A percentile compares a stretch with the other conserved stretches of the same genome.
These are phyloP conservation scores for Ophiostoma australiae DNA, from an alignment of 2,329 filamentous ascomycete genomes.

Conservation along the genomic window DNA sequence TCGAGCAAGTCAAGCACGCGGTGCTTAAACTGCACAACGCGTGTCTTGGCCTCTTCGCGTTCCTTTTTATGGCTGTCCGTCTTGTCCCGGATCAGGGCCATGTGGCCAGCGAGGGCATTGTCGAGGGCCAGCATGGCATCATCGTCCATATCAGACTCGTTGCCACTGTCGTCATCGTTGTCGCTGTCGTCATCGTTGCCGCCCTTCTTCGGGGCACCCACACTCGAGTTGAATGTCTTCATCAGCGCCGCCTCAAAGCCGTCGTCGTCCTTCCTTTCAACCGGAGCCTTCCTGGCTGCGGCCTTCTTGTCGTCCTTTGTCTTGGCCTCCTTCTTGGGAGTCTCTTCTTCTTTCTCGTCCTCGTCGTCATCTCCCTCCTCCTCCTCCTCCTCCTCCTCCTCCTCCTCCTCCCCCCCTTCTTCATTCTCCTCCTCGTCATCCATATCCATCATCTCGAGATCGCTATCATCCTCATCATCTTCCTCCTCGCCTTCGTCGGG, in stretches of 20 bases:
- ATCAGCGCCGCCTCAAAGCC: slow-evolving; percentile 69
- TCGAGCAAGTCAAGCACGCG: slow-evolving; percentile 82
- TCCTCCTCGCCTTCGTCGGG: slow-evolving; percentile 39
- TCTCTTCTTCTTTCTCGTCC: slow-evolving; percentile 27
- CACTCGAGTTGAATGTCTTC: slow-evolving; percentile 46
- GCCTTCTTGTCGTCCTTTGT: slow-evolving; percentile 35
- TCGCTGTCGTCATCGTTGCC: slow-evolving; percentile 49
- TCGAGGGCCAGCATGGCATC: slow-evolving; percentile 92
- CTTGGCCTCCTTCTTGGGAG: slow-evolving; percentile 6
- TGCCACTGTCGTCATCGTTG: slow-evolving; percentile 51
- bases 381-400: slow-evolving; percentile 36
- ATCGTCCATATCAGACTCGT: slow-evolving; percentile 83
- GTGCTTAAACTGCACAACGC: slow-evolving; percentile 90
- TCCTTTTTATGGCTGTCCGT: slow-evolving; percentile 70
- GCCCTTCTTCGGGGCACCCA: slow-evolving; percentile 48
- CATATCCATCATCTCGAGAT: slow-evolving; percentile 39
- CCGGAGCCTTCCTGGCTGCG: background rate
- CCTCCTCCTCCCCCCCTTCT: slow-evolving; percentile 40
- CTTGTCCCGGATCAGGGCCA: slow-evolving; percentile 66
- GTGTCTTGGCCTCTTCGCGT: slow-evolving; percentile 80
- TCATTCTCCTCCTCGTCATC: slow-evolving; percentile 38
- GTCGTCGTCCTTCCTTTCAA: background rate
- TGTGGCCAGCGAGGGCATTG: slow-evolving; percentile 75
- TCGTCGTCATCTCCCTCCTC: slow-evolving; percentile 40
- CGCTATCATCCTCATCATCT: slow-evolving; percentile 40